phyloP scores from a whole-genome alignment of 1,139 yeast species.

The Arxiozyma heterogenica region DNA sequence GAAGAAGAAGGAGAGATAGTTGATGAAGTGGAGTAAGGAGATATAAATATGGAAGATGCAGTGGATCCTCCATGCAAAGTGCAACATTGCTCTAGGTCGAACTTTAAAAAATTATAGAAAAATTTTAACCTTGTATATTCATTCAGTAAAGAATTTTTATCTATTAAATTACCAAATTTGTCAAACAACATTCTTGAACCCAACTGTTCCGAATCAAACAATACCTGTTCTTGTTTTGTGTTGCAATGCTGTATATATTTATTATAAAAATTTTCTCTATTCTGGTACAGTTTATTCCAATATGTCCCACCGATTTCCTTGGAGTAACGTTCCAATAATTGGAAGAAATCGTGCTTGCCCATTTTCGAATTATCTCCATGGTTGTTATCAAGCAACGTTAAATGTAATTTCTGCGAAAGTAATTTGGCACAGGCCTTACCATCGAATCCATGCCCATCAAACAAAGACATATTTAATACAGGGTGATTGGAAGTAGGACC shows the following conservation, averaged over 20 bases:
- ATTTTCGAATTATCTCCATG: conserved; percentile 12
- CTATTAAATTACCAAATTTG: conserved; percentile 30
- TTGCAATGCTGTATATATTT: conserved; percentile 35
- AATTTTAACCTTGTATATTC: conserved; percentile 39
- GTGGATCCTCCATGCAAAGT: conserved; percentile 59
- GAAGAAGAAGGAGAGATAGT: too few relatives aligned
- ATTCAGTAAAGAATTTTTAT: conserved; percentile 27
- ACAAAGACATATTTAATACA: conserved; percentile 62
- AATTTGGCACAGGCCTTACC: conserved; percentile 50
- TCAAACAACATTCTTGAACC: conserved; percentile 34
- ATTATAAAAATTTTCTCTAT: conserved; percentile 38
- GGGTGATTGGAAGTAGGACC: conserved; percentile 13
- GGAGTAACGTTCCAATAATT: conserved; percentile 43
- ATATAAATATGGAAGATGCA: conserved; percentile 64
- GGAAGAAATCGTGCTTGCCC: conserved; percentile 27
- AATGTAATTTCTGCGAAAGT: conserved; percentile 45
- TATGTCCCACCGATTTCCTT: conserved; percentile 62
- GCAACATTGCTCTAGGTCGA: conserved; percentile 44
- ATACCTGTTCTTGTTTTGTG: conserved; percentile 32
- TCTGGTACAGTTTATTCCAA: conserved; percentile 71
- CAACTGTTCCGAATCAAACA: conserved; percentile 40
- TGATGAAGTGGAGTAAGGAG: conserved; percentile 31
- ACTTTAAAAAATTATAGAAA: conserved; percentile 50
- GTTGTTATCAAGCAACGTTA: conserved; percentile 43
- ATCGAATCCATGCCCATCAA: conserved; percentile 92